Conservation (phyloP, 768 basidiomycete genomes). For the Rhodosporidiobolus sp. region DNA sequence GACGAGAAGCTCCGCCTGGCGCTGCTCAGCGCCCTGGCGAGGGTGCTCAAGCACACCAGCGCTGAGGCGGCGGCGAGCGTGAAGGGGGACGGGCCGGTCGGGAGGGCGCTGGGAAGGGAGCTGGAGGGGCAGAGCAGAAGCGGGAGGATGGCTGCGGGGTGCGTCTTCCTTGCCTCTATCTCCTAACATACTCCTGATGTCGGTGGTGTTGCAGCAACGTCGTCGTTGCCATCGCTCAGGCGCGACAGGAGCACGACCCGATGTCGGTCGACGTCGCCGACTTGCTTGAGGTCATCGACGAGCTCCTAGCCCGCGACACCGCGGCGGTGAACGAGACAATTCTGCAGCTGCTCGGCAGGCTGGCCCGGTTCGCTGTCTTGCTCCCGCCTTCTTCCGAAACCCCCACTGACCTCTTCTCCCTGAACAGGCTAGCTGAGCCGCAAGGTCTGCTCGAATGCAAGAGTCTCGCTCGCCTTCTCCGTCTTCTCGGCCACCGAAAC, state of each 20-base stretch:
- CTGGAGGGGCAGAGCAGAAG: conserved; percentile 22
- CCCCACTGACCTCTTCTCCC: background rate
- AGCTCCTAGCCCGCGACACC: background rate
- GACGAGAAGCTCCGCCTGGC: conserved; percentile 20
- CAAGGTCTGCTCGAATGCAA: conserved; percentile 33
- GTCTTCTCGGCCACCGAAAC: conserved; percentile 66
- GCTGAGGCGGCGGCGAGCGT: background rate
- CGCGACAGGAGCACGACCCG: conserved; percentile 1
- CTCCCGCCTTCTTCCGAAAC: background rate
- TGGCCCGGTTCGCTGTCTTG: conserved; percentile 16
- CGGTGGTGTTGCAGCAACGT: conserved; percentile 16
- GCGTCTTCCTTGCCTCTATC: background rate
- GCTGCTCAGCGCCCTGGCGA: background rate
- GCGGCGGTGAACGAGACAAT: conserved; percentile 17
- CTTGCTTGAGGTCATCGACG: conserved; percentile 17
- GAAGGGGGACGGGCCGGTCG: background rate
- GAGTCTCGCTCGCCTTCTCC: conserved; percentile 48
- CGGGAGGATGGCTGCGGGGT: conserved; percentile 39
- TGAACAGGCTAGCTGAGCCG: conserved; percentile 16
- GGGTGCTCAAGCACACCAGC: conserved; percentile 22
- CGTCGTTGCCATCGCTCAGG: conserved; percentile 25
- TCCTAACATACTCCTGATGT: background rate
- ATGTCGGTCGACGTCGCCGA: background rate
- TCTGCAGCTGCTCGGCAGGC: conserved; percentile 13
- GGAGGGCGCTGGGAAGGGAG: background rate